These are phyloP conservation scores for Pilasporangium apinafurcum DNA, from an alignment of 352 stramenopile genomes.

Conservation along the genomic window DNA sequence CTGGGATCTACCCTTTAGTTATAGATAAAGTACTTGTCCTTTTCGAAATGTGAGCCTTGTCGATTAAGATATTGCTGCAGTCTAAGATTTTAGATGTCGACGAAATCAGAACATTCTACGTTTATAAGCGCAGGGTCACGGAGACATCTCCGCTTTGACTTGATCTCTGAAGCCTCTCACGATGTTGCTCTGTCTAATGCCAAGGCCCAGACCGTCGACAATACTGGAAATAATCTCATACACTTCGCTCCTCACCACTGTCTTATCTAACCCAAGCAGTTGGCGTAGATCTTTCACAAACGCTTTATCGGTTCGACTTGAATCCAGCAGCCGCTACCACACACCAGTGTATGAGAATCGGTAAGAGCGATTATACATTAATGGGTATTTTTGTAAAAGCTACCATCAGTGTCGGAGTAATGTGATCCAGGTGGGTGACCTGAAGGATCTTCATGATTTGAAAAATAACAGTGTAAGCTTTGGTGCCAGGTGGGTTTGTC, in stretches of 20 bases:
- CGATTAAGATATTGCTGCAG: no score
- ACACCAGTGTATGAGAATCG: no score
- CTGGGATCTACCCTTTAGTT: no score
- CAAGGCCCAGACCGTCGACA: constrained; percentile 6
- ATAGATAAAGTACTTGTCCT: no score
- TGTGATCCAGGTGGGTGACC: constrained; percentile 22
- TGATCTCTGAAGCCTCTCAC: no score
- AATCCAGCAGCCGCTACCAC: constrained; percentile 26
- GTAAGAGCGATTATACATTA: no score
- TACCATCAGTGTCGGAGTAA: constrained; percentile 25
- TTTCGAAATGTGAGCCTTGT: no score
- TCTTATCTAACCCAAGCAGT: constrained; percentile 27
- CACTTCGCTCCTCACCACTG: constrained; percentile 20
- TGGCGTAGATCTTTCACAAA: constrained; percentile 21
- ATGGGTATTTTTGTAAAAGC: no score
- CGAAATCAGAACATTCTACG: no score
- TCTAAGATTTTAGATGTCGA: no score
- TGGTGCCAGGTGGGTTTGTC: constrained; percentile 38
- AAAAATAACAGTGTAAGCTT: constrained; percentile 23
- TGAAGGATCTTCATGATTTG: constrained; percentile 35
- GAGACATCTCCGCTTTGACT: no score
- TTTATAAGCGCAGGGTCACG: no score
- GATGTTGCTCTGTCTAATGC: not conserved
- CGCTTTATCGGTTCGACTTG: constrained; percentile 19
- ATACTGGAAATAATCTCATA: constrained; percentile 13